Base-by-base conservation (phyloP, 345 rosid genomes). In the Populus alba region DNA sequence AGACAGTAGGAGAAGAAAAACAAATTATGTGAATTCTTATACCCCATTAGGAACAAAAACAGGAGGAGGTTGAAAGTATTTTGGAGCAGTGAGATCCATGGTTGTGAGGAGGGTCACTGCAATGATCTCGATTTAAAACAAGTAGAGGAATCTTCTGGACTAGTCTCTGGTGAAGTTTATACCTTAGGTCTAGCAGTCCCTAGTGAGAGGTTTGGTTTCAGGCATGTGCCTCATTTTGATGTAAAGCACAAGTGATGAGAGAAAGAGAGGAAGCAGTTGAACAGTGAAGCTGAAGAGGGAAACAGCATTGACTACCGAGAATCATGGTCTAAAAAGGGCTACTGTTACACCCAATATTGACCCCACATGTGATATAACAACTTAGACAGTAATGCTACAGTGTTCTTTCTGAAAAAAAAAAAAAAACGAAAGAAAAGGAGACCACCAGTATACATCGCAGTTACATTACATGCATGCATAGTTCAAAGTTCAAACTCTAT, bases 71-170 rank as follows among this genome's bases (percentile, higher is more conserved):
- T 83, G 86, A 71, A 85, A 85, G 75, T 70, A 88, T 47, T 87
- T 85, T 71, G 86, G 85, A 68, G 74, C 83, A 1, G 87, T 27
- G 78, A 85, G 89, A 84, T 90, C 92, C 91, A 90, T 90, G 69
- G 53, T 10, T 61, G 77, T 67, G 78, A 29, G 29, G 39, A 59
- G 41, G 55, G 66, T 35, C 51, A 47, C 51, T 47, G 16, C 0
- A 23, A 3, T 39, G 9, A 16, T 5, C 59, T 43, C 29, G 73
- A 63, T 17, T 22, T 12, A 23, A 63, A 45, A 62, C 16, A 6
- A 33, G 10, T 15, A 47, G 29, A 17, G 70, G 57, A 71, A 72
- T 45, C 41, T 73, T 8, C 55, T 71, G 43, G 43, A 27, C n/a
- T 61, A 51, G 65, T 51, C 73, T 68, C 29, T 68, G 73, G 18